Evolutionary conservation across 1,139 yeast species (phyloP).

Genomic region (Pneumocystis murina): DNA sequence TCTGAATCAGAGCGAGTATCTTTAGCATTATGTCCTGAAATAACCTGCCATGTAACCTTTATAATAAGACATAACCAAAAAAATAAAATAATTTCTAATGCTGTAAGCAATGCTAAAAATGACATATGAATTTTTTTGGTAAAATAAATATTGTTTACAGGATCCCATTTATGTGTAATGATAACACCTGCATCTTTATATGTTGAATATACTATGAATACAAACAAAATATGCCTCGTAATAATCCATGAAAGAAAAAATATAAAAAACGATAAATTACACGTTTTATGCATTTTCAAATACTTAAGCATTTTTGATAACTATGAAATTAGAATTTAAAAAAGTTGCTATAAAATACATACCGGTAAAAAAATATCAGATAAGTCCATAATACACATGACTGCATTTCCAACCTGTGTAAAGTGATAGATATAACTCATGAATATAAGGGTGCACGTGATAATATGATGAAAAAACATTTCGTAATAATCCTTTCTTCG

Average conservation of each 20-base stretch:
- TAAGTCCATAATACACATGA: slow-evolving; percentile 66
- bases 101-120: slow-evolving; percentile 44
- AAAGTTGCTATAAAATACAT: neutral
- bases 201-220: slow-evolving; percentile 36
- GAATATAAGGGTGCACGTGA: slow-evolving; percentile 50
- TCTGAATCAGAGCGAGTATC: slow-evolving; percentile 78
- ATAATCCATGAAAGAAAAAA: slow-evolving; percentile 58
- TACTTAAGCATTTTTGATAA: slow-evolving; percentile 68
- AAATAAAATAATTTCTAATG: slow-evolving; percentile 50
- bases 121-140: slow-evolving; percentile 35
- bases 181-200: slow-evolving; percentile 20
- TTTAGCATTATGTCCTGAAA: slow-evolving; percentile 59
- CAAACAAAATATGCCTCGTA: slow-evolving; percentile 61
- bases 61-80: slow-evolving; percentile 65
- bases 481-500: slow-evolving; percentile 69
- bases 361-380: slow-evolving; percentile 55
- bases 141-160: slow-evolving; percentile 37
- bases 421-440: slow-evolving; percentile 66
- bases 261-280: slow-evolving; percentile 55
- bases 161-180: slow-evolving; percentile 9
- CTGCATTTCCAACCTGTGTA: slow-evolving; percentile 64
- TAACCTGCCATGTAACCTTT: slow-evolving; percentile 53
- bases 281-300: slow-evolving; percentile 40
- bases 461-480: slow-evolving; percentile 79
- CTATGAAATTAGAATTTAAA: slow-evolving; percentile 1